Evolutionary conservation across 1,284 basidiomycete species (phyloP).

Genomic region (Heliocybe sulcata): DNA sequence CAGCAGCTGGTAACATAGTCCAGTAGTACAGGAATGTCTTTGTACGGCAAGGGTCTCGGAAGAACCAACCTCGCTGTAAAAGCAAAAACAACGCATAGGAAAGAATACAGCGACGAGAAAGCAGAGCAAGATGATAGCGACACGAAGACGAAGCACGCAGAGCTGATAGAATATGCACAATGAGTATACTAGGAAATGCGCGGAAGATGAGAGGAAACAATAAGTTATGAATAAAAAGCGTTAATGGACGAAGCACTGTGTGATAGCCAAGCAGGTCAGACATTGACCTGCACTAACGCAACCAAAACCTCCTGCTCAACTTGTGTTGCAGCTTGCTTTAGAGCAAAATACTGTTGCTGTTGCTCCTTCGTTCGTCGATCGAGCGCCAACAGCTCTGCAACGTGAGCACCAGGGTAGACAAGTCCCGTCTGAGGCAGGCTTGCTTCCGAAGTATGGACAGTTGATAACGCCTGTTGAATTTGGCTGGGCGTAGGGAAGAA

Average conservation of each 20-base stretch:
- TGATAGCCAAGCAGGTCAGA: background rate
- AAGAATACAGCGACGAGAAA: background rate
- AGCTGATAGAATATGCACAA: background rate
- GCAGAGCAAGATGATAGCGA: background rate
- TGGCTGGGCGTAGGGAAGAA: too few relatives aligned
- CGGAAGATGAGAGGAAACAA: background rate
- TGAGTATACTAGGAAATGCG: background rate
- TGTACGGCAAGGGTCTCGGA: too few relatives aligned
- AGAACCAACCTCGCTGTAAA: too few relatives aligned
- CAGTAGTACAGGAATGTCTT: too few relatives aligned
- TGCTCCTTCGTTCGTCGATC: slow-evolving; percentile 7
- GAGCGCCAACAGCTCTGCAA: too few relatives aligned
- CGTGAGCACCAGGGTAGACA: too few relatives aligned
- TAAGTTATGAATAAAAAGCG: too few relatives aligned
- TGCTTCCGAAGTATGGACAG: too few relatives aligned
- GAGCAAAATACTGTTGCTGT: slow-evolving; percentile 20
- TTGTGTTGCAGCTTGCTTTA: slow-evolving; percentile 10
- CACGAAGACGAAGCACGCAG: background rate
- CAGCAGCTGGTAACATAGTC: too few relatives aligned
- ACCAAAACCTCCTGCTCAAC: background rate
- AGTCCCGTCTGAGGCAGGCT: too few relatives aligned
- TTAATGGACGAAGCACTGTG: background rate
- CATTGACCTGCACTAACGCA: background rate
- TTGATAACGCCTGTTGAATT: too few relatives aligned
- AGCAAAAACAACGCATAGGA: background rate